Base-by-base conservation (phyloP, 2,329 filamentous ascomycete genomes). In the Colletotrichum nymphaeae region DNA sequence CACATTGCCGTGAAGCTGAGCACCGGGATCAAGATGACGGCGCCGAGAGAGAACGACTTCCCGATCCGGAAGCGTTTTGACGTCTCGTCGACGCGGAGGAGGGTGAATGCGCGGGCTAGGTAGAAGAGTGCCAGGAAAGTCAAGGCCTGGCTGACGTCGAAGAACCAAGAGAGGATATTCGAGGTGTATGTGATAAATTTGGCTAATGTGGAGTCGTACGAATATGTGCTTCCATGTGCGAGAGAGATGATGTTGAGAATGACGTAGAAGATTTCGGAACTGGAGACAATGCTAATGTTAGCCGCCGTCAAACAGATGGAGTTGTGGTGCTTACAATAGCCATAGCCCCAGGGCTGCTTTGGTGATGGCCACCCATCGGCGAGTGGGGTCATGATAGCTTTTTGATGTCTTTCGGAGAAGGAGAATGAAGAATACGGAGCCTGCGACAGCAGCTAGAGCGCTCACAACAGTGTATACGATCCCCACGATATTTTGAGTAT, bases 281-380 rank as follows among this genome's bases (percentile, higher is more conserved):
- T 49, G 19, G 8, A 49, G 19, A 49, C 19, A 11, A 11, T 49
- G 19, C 4, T 22, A 11, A 49, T 11, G 19, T 49, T 49, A 49
- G 42, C 9, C 19, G 42, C 19, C 42, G 6, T 49, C 26, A 1
- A 74, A 16, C 3, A 14, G 1, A 74, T 74, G 30, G 63, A 9
- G 4, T 57, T 14, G 53, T 3, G 11, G 5, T 9, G 60, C 80
- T 59, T 60, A 83, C 81, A 76, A 28, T 5, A 71, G 49, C 32
- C 77, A 82, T 0, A 77, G 59, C 1, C 72, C 65, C 12, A 82
- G 72, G 0, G 79, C 78, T 1, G 65, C 4, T 57, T 80, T 80
- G 62, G 78, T 76, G 22, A 71, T 78, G 2, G 59, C 73, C 14
- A 79, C 76, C 22, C 76, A 80, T 32, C 60, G 74, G 46, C 79